These are phyloP conservation scores for Aphanomyces stellatus DNA, from an alignment of 352 stramenopile genomes.

Conservation along the genomic window DNA sequence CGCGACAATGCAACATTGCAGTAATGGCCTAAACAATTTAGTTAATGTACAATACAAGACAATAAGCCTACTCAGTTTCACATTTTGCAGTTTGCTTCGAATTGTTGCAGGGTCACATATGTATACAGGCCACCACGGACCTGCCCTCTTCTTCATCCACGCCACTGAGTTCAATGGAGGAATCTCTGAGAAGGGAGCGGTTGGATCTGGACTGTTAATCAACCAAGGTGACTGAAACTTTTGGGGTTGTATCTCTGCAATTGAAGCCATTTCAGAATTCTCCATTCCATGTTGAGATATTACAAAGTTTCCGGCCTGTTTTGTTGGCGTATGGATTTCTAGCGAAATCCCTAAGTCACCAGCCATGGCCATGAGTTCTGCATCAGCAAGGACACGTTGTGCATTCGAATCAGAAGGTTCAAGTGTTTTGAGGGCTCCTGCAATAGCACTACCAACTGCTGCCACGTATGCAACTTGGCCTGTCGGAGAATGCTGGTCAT, in stretches of 20 bases:
- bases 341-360: background rate
- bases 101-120: background rate
- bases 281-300: background rate
- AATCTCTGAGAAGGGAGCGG: too few relatives aligned
- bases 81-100: background rate
- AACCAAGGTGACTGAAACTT: too few relatives aligned
- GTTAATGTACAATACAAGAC: background rate
- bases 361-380: background rate
- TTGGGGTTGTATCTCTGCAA: background rate
- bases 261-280: background rate
- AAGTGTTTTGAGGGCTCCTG: too few relatives aligned
- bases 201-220: too few relatives aligned
- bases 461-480: too few relatives aligned
- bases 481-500: too few relatives aligned
- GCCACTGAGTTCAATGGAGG: too few relatives aligned
- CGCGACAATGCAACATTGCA: background rate
- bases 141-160: background rate
- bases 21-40: background rate
- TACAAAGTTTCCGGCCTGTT: too few relatives aligned
- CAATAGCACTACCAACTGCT: too few relatives aligned
- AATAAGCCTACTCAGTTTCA: background rate
- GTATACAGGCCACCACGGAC: background rate
- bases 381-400: background rate
- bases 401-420: too few relatives aligned
- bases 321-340: background rate